phyloP scores from a whole-genome alignment of 2,329 filamentous ascomycete species.

The Nemania sp. region DNA sequence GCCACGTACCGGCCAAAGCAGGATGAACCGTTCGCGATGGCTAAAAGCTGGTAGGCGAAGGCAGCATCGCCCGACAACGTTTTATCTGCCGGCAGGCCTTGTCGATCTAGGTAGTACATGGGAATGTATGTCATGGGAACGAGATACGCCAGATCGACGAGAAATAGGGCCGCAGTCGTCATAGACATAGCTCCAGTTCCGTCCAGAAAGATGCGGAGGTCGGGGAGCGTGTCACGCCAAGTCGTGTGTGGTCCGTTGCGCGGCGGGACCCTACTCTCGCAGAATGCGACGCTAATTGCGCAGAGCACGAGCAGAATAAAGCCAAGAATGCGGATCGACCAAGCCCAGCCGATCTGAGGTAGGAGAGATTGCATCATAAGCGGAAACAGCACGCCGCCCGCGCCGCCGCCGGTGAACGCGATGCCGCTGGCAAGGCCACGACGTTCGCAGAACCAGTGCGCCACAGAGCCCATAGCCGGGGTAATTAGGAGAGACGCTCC shows the following conservation, averaged over 20 bases:
- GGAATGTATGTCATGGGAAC: slow-evolving; percentile 13
- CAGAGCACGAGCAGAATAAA: slow-evolving; percentile 14
- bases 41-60: slow-evolving; percentile 12
- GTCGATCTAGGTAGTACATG: slow-evolving; percentile 14
- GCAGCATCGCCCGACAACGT: not conserved
- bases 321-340: slow-evolving; percentile 12
- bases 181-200: slow-evolving; percentile 17
- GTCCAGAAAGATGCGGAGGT: slow-evolving; percentile 15
- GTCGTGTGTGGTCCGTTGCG: slow-evolving; percentile 9
- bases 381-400: slow-evolving; percentile 12
- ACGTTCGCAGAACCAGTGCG: slow-evolving; percentile 15
- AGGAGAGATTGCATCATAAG: slow-evolving; percentile 20
- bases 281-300: slow-evolving; percentile 10
- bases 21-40: slow-evolving; percentile 15
- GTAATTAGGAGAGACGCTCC: slow-evolving; percentile 15
- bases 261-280: slow-evolving; percentile 7
- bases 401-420: slow-evolving; percentile 13
- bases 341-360: slow-evolving; percentile 12
- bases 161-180: slow-evolving; percentile 16
- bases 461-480: slow-evolving; percentile 16
- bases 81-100: not conserved
- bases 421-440: slow-evolving; percentile 16
- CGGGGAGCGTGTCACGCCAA: slow-evolving; percentile 13
- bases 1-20: slow-evolving; percentile 15
- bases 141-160: slow-evolving; percentile 15